Base-by-base conservation (phyloP, 371 early-diverging fungal species). In the Smittium culicis region DNA sequence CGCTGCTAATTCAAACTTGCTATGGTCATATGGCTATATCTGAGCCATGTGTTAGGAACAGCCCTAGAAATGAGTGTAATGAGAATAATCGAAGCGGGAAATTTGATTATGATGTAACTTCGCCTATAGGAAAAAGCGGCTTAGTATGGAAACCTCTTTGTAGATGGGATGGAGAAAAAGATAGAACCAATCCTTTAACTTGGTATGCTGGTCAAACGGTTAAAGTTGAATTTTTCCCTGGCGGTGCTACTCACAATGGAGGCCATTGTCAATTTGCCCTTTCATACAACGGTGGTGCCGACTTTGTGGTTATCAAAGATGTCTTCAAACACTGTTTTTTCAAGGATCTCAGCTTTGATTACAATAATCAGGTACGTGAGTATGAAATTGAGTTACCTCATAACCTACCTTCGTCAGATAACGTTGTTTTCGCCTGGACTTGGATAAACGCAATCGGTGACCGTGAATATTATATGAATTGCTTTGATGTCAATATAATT, bases 391-490 rank as follows among this genome's bases (percentile, higher is more conserved):
- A 67, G 27, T 75, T 87, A 63, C 88, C 88, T 1, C 70, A 72
- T 25, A 69, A 72, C 29, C 77, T 84, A 30, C 86, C 87, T 1
- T 61, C 80, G 0, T 74, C 79, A 45, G 71, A 74, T 14, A 59
- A 66, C 1, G 81, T 73, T 5, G 68, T 80, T 28, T 83, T 88
- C 70, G 79, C 82, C 0, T 88, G 88, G 88, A 72, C 80, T 1
- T 88, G 86, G 84, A 78, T 81, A 64, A 86, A 85, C 67, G 77
- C 79, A 1, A 68, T 74, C 30, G 86, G 85, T 16, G 81, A 83
- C 73, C 82, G 85, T 59, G 87, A 85, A 75, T 79, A 77, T 64
- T 88, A 88, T 80, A 80, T 80, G 75, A 82, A 82, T 78, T 86
- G 87, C 66, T 81, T 82, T 25, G 86, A 86, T 54, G 74, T 86